phyloP scores from a whole-genome alignment of 2,329 filamentous ascomycete genomes.

The Ustilaginoidea virens region DNA sequence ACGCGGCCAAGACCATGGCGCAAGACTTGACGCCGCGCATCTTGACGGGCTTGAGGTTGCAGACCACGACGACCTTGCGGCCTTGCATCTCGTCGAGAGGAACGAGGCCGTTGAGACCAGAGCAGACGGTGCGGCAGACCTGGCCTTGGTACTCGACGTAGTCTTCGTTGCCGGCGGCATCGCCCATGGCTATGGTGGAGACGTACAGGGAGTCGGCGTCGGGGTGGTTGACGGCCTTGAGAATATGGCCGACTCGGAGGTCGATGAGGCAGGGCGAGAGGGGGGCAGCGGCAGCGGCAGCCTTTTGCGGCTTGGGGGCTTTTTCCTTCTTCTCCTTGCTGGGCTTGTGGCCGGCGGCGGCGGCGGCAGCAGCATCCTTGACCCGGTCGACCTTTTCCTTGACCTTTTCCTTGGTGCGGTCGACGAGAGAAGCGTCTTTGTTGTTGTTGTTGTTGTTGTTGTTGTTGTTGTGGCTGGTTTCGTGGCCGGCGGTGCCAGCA shows the following conservation, averaged over 20 bases:
- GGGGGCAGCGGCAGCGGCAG: slow-evolving; percentile 54
- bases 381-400: slow-evolving; percentile 39
- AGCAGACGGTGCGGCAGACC: slow-evolving; percentile 88
- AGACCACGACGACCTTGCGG: slow-evolving; percentile 87
- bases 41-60: slow-evolving; percentile 97
- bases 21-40: slow-evolving; percentile 75
- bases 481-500: slow-evolving; percentile 16
- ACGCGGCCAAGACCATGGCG: slow-evolving; percentile 91
- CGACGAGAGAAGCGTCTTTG: slow-evolving; percentile 31
- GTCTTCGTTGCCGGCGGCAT: slow-evolving; percentile 65
- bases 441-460: slow-evolving; percentile 35
- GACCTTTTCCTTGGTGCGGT: slow-evolving; percentile 45
- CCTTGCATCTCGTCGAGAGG: slow-evolving; percentile 94
- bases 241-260: slow-evolving; percentile 89
- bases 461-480: slow-evolving; percentile 37
- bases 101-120: slow-evolving; percentile 82
- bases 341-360: slow-evolving; percentile 25
- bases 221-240: slow-evolving; percentile 89
- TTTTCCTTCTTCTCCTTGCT: slow-evolving; percentile 90
- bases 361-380: slow-evolving; percentile 21
- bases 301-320: slow-evolving; percentile 58
- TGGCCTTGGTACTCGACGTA: slow-evolving; percentile 85
- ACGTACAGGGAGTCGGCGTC: slow-evolving; percentile 95
- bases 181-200: slow-evolving; percentile 87
- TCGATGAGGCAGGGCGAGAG: slow-evolving; percentile 80